Conservation (phyloP, 768 basidiomycete genomes). For the Suillus fuscotomentosus region DNA sequence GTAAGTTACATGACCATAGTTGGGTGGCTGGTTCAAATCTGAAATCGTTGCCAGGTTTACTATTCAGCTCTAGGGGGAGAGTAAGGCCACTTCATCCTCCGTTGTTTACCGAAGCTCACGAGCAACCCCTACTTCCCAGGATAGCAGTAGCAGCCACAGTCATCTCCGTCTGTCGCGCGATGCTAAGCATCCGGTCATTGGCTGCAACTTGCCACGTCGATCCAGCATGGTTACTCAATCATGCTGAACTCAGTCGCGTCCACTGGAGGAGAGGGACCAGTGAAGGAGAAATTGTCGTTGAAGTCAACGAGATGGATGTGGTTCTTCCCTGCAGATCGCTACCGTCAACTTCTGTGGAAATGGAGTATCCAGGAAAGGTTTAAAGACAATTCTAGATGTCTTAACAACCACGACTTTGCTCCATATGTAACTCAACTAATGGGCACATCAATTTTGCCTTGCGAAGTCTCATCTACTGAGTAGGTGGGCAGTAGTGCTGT, state of each 20-base stretch:
- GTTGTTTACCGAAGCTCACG: background rate
- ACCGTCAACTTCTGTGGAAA: background rate
- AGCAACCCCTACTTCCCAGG: background rate
- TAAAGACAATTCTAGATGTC: too few relatives aligned
- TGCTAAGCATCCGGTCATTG: conserved; percentile 43
- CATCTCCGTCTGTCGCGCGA: conserved; percentile 35
- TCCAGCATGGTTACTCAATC: conserved; percentile 42
- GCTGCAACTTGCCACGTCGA: conserved; percentile 40
- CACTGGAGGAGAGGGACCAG: conserved; percentile 35
- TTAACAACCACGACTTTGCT: background rate
- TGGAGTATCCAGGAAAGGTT: too few relatives aligned
- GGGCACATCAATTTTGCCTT: background rate
- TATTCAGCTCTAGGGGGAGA: conserved; percentile 6
- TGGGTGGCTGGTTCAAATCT: background rate
- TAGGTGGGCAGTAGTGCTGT: conserved; percentile 1
- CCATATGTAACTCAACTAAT: background rate
- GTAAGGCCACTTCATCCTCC: conserved; percentile 8
- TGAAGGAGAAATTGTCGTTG: conserved; percentile 38
- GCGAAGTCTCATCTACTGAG: conserved; percentile 5
- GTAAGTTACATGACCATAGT: conserved; percentile 5
- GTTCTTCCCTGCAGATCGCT: background rate
- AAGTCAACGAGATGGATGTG: conserved; percentile 1
- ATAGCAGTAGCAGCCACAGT: conserved; percentile 12
- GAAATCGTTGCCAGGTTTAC: conserved; percentile 10
- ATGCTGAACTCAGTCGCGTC: conserved; percentile 46